Evolutionary conservation across 2,329 filamentous ascomycete species (phyloP), one percentile per base, ranked within the genome.

Genomic region (Phyllosticta capitalensis): DNA sequence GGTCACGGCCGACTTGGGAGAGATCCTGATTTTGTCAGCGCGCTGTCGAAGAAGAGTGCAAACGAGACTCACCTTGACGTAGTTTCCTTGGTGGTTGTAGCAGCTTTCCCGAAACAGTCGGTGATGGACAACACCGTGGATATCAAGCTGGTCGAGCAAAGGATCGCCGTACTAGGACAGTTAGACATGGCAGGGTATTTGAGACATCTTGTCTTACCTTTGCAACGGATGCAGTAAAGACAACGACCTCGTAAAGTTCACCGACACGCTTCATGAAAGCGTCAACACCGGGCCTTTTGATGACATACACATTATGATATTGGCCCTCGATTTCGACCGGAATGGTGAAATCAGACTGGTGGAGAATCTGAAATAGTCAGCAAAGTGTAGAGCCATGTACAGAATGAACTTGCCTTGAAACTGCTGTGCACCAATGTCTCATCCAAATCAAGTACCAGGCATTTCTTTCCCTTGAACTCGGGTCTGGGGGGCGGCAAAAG

Each of bases 81-180:
- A 99, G 74, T 99, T 99, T 67, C 94, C 94, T 78, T 97, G 94
- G 72, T 99, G 94, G 72, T 99, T 99, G 76, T 96, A 97, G 76
- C 94, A 99, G 75, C 92, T 97, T 76, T 99, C 94, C 62, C 94
- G 86, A 84, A 99, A 99, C 24, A 99, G 80, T 55, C 94, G 83
- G 74, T 99, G 94, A 71, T 99, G 94, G 14, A 99, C 89, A 51
- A 97, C 94, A 65, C 92, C 86, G 75, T 99, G 94, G 63, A 99
- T 97, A 73, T 99, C 94, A 57, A 99, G 81, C 75, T 97, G 92
- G 72, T 99, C 94, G 61, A 99, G 79, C 51, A 99, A 81, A 59
- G 94, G 94, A 76, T 99, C 94, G 65, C 94, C 94, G 70, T 99
- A 99, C 89, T 95, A 58, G 7, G 26, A 45, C 24, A 4, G 9